Percentiles rank a stretch among this genome's conserved stretches.
Conservation (phyloP, 2,329 filamentous ascomycete genomes). For the Fusarium redolens region DNA sequence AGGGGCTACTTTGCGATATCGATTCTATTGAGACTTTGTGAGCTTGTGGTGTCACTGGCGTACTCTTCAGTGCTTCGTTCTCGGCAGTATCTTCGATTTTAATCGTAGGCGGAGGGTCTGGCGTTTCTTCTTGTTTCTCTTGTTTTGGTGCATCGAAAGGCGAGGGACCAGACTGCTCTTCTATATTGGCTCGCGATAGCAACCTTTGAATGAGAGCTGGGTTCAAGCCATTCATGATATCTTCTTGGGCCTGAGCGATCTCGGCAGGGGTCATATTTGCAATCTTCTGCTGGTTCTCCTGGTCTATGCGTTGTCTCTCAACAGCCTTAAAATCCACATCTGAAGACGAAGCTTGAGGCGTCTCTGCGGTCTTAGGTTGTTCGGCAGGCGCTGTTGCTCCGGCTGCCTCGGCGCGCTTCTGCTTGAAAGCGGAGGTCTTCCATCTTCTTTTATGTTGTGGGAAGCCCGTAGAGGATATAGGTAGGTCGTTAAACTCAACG, state of each 20-base stretch:
- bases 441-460: slow-evolving; percentile 87
- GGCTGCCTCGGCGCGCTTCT: slow-evolving; percentile 52
- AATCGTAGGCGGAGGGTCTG: slow-evolving; percentile 46
- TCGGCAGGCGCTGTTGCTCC: slow-evolving; percentile 3
- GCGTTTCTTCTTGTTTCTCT: slow-evolving; percentile 19
- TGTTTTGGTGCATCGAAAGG: slow-evolving; percentile 54
- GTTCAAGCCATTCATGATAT: slow-evolving; percentile 82
- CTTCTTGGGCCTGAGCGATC: slow-evolving; percentile 82
- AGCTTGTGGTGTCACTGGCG: background rate
- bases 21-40: background rate
- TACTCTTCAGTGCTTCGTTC: slow-evolving; percentile 2
- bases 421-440: slow-evolving; percentile 82
- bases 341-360: background rate
- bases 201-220: slow-evolving; percentile 81
- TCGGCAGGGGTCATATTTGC: slow-evolving; percentile 83
- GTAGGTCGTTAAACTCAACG: slow-evolving; percentile 65
- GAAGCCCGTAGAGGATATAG: slow-evolving; percentile 73
- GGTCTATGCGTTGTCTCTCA: slow-evolving; percentile 80
- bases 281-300: slow-evolving; percentile 81
- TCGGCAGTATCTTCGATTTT: slow-evolving; percentile 50
- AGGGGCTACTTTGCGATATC: background rate
- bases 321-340: slow-evolving; percentile 54
- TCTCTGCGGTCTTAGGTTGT: background rate
- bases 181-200: slow-evolving; percentile 79
- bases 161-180: slow-evolving; percentile 63